These are phyloP conservation scores for Porodaedalea pini DNA, from an alignment of 1,284 basidiomycete genomes.

Conservation along the genomic window DNA sequence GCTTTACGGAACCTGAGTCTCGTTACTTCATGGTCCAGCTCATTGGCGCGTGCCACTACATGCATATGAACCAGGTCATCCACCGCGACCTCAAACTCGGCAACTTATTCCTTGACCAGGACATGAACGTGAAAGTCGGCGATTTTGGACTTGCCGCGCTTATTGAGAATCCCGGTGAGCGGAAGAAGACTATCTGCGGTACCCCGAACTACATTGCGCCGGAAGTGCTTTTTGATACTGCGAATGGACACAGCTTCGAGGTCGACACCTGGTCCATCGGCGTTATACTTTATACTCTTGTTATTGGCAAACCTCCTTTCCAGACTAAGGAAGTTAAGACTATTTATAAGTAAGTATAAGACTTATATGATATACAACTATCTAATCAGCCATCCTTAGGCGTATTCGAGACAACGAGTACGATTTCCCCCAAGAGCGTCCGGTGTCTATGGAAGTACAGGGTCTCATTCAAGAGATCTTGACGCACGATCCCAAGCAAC, in stretches of 20 bases:
- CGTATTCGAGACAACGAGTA: slow-evolving; percentile 94
- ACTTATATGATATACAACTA: background rate
- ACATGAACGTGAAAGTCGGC: slow-evolving; percentile 96
- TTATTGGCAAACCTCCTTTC: slow-evolving; percentile 94
- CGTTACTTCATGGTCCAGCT: slow-evolving; percentile 93
- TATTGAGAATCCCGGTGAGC: slow-evolving; percentile 92
- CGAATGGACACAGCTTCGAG: slow-evolving; percentile 96
- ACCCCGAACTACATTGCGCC: slow-evolving; percentile 99
- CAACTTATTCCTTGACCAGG: slow-evolving; percentile 88
- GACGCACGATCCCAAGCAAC: slow-evolving; percentile 74
- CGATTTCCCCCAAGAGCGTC: slow-evolving; percentile 81
- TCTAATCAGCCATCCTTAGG: slow-evolving; percentile 40
- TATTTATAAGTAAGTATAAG: slow-evolving; percentile 74
- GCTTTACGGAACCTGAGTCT: slow-evolving; percentile 90
- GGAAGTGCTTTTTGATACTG: slow-evolving; percentile 94
- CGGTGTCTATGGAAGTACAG: slow-evolving; percentile 69
- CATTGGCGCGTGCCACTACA: slow-evolving; percentile 93
- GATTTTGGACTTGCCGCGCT: slow-evolving; percentile 97
- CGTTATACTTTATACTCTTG: slow-evolving; percentile 93
- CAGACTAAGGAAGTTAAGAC: slow-evolving; percentile 96
- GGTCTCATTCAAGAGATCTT: slow-evolving; percentile 85
- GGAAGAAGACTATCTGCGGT: slow-evolving; percentile 98
- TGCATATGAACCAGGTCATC: slow-evolving; percentile 95
- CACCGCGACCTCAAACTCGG: slow-evolving; percentile 95
- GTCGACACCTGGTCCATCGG: slow-evolving; percentile 98